A percentile compares a stretch with the other conserved stretches of the same genome.
phyloP scores from a whole-genome alignment of 2,329 filamentous ascomycete genomes.

The Colletotrichum falcatum region DNA sequence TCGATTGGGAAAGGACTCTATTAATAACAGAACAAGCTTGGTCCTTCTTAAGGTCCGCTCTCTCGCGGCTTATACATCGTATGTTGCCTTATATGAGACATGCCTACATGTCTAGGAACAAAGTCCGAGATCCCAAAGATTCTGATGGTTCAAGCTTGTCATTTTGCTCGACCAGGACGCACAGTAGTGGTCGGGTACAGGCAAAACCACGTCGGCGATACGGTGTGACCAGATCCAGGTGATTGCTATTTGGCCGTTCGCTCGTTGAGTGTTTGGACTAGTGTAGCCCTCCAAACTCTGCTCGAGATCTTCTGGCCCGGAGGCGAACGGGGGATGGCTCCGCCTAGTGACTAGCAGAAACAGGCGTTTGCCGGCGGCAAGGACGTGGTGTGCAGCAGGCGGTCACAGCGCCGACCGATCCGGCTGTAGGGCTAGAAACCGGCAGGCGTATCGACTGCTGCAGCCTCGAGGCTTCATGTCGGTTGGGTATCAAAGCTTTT shows the following conservation, averaged over 20 bases:
- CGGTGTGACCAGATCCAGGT: neutral
- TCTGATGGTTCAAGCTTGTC: neutral
- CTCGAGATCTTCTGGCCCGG: neutral
- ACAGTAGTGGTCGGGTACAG: neutral
- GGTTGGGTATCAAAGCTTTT: neutral
- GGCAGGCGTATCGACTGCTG: constrained; percentile 31
- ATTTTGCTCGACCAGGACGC: neutral
- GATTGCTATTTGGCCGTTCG: neutral
- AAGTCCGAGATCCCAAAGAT: neutral
- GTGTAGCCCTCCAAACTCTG: neutral
- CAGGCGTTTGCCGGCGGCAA: constrained; percentile 20
- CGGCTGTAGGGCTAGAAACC: constrained; percentile 27
- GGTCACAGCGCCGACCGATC: constrained; percentile 9
- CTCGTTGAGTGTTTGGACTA: neutral
- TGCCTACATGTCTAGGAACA: neutral
- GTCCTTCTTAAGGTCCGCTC: neutral
- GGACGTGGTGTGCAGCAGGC: constrained; percentile 2
- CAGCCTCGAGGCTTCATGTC: constrained; percentile 29
- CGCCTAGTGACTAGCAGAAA: neutral
- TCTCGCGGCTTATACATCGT: neutral
- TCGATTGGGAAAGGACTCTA: neutral
- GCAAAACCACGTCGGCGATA: neutral
- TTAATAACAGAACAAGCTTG: neutral
- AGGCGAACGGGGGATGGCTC: constrained; percentile 13
- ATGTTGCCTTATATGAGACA: no score